Evolutionary conservation across 2,329 filamentous ascomycete genomes (phyloP).

Genomic region (Diaporthe aspalathi): DNA sequence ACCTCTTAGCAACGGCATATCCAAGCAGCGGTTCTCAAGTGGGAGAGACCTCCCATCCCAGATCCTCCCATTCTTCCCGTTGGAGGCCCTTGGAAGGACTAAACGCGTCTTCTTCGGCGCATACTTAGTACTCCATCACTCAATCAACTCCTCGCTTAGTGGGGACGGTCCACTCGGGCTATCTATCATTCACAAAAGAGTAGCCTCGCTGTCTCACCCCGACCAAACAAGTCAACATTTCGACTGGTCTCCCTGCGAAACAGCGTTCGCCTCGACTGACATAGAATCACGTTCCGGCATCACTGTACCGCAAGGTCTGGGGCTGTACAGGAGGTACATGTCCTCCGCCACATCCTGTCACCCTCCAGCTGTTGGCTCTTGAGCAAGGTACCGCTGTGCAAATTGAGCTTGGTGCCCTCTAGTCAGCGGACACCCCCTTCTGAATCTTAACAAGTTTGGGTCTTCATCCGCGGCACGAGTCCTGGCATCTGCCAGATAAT

Average conservation of each 20-base stretch:
- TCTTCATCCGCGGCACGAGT: constrained; percentile 18
- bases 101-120: background rate
- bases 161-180: background rate
- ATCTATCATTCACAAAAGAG: background rate
- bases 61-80: background rate
- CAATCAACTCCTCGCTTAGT: background rate
- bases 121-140: too few relatives aligned
- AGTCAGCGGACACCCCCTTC: constrained; percentile 30
- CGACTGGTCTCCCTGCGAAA: background rate
- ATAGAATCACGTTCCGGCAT: constrained; percentile 1
- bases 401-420: constrained; percentile 32
- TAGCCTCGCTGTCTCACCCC: background rate
- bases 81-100: background rate
- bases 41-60: background rate
- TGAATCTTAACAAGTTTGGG: constrained; percentile 20
- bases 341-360: constrained; percentile 21
- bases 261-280: background rate
- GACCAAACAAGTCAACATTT: background rate
- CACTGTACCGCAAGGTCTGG: constrained; percentile 8
- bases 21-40: background rate
- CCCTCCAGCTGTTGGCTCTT: constrained; percentile 15
- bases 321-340: background rate
- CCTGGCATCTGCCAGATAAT: constrained; percentile 34
- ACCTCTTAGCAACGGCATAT: background rate
- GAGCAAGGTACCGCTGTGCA: constrained; percentile 30